These are phyloP conservation scores for Kwoniella newhampshirensis DNA, from an alignment of 768 basidiomycete species.

Conservation along the genomic window DNA sequence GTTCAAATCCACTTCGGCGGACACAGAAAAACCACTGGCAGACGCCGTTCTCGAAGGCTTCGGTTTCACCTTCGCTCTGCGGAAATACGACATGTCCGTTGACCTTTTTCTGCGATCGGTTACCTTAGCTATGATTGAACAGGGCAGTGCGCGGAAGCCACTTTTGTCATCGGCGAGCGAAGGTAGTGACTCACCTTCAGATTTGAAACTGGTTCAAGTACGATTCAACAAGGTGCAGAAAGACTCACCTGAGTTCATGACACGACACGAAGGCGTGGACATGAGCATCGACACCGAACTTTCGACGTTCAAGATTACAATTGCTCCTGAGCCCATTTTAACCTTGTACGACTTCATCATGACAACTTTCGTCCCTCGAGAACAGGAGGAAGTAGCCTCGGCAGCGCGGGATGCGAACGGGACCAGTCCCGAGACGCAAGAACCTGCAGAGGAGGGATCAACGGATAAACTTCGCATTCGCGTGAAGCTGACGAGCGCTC, in stretches of 20 bases:
- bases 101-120: constrained; percentile 76
- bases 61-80: constrained; percentile 67
- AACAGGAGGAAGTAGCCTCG: constrained; percentile 5
- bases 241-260: constrained; percentile 79
- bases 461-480: constrained; percentile 72
- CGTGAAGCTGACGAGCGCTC: constrained; percentile 78
- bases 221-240: constrained; percentile 76
- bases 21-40: constrained; percentile 71
- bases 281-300: constrained; percentile 82
- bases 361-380: constrained; percentile 80
- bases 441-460: constrained; percentile 10
- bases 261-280: constrained; percentile 77
- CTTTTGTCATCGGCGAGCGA: constrained; percentile 37
- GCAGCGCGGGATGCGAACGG: constrained; percentile 7
- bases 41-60: constrained; percentile 77
- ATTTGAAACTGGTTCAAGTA: constrained; percentile 69
- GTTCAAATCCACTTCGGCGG: constrained; percentile 66
- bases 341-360: constrained; percentile 94
- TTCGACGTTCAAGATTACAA: constrained; percentile 84
- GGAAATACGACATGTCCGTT: constrained; percentile 83
- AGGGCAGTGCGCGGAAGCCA: constrained; percentile 54
- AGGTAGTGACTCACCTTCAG: constrained; percentile 29
- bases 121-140: constrained; percentile 70
- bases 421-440: background rate
- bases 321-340: constrained; percentile 85